Percentiles rank a stretch among this genome's conserved stretches.
These are phyloP conservation scores for Beauveria varroae DNA, from an alignment of 2,329 filamentous ascomycete species.

Conservation along the genomic window DNA sequence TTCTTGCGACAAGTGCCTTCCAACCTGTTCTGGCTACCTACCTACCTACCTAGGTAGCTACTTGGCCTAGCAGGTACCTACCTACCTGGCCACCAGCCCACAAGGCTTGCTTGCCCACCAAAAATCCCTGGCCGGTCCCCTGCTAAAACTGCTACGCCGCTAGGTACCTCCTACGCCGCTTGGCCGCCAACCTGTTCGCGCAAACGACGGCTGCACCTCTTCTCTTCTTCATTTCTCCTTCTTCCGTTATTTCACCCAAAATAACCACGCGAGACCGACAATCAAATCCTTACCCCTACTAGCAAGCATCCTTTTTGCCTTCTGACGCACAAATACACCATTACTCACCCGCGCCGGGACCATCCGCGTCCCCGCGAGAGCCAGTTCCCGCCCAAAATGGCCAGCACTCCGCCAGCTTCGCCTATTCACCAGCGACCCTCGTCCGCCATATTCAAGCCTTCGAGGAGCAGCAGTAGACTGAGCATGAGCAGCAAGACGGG, in stretches of 20 bases:
- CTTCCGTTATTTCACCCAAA: neutral
- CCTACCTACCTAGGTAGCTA: neutral
- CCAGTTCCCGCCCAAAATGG: constrained; percentile 39
- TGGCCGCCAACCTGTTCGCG: neutral
- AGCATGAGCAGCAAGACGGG: constrained; percentile 75
- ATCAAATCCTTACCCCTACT: constrained; percentile 9
- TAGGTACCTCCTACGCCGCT: too few relatives aligned
- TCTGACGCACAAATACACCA: neutral
- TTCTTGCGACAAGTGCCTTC: neutral
- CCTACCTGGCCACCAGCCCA: neutral
- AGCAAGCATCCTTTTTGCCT: neutral
- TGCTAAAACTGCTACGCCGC: neutral
- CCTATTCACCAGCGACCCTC: constrained; percentile 61
- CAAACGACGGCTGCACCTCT: neutral
- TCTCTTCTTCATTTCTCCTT: neutral
- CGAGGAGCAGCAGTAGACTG: constrained; percentile 75
- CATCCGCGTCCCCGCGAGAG: constrained; percentile 3
- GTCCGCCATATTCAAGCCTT: constrained; percentile 71
- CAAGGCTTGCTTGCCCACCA: neutral
- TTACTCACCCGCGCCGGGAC: constrained; percentile 7
- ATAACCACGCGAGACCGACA: neutral
- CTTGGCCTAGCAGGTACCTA: neutral
- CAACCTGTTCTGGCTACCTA: too few relatives aligned
- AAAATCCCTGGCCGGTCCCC: neutral
- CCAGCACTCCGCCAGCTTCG: constrained; percentile 63